A percentile compares a stretch with the other conserved stretches of the same genome.
These are phyloP conservation scores for Leucocoprinus leucothites DNA, from an alignment of 768 basidiomycete species.

Conservation along the genomic window DNA sequence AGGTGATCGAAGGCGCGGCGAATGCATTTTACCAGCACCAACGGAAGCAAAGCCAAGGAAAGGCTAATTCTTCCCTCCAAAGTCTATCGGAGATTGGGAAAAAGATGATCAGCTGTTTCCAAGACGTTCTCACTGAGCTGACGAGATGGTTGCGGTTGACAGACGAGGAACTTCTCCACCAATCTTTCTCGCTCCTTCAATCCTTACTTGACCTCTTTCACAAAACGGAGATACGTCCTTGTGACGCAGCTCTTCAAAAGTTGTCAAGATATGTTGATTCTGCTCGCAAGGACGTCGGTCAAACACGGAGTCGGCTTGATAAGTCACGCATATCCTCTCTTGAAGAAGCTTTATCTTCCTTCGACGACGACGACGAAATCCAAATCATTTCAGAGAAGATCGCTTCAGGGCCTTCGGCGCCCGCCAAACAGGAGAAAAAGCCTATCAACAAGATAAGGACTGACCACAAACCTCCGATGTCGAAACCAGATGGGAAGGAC, in stretches of 20 bases:
- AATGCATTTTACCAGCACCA: conserved; percentile 23
- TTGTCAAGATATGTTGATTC: conserved; percentile 63
- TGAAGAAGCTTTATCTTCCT: conserved; percentile 62
- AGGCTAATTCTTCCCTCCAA: conserved; percentile 30
- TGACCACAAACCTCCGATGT: conserved; percentile 8
- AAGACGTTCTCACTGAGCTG: conserved; percentile 76
- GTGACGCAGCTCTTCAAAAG: conserved; percentile 54
- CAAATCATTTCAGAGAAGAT: conserved; percentile 39
- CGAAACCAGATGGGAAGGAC: neutral
- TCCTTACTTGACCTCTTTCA: conserved; percentile 76
- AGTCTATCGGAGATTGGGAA: conserved; percentile 55
- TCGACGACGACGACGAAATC: conserved; percentile 64
- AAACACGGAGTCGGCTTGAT: conserved; percentile 52
- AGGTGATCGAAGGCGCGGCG: conserved; percentile 72
- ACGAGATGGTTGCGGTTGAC: conserved; percentile 89
- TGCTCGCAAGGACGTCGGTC: conserved; percentile 47
- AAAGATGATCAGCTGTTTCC: conserved; percentile 75
- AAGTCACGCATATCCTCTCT: conserved; percentile 59
- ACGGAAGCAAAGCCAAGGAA: conserved; percentile 19
- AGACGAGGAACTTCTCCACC: conserved; percentile 87
- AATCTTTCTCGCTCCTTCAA: conserved; percentile 81
- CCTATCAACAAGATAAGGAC: conserved; percentile 1
- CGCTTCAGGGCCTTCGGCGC: neutral
- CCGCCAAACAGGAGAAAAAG: conserved; percentile 3
- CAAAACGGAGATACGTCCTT: conserved; percentile 54